Conservation (phyloP, 2,329 filamentous ascomycete species). For the Chaetomium olivaceum region DNA sequence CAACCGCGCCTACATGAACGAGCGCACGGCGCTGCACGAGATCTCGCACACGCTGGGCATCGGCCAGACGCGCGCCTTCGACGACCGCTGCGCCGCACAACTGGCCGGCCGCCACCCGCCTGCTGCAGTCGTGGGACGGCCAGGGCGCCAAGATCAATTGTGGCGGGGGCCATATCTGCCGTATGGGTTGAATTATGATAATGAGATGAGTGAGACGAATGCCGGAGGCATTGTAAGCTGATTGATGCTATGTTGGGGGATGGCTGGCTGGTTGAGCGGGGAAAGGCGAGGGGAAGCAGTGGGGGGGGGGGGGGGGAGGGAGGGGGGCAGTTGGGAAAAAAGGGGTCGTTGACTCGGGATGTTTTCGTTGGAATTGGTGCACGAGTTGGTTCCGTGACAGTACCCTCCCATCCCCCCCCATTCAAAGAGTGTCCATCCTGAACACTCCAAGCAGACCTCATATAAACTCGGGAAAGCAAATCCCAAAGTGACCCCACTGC, state of each 20-base stretch:
- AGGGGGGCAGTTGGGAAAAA: too few species aligned
- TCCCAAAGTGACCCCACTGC: too few species aligned
- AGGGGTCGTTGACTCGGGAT: too few species aligned
- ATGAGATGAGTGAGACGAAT: constrained; percentile 48
- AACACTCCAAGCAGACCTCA: too few species aligned
- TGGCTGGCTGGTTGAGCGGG: constrained; percentile 35
- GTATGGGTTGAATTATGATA: constrained; percentile 47
- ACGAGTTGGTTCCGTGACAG: not conserved
- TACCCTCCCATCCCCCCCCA: too few species aligned
- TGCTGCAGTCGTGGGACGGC: constrained; percentile 48
- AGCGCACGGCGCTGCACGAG: constrained; percentile 52
- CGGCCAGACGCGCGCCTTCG: constrained; percentile 46
- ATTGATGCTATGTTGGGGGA: constrained; percentile 49
- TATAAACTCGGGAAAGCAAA: too few species aligned
- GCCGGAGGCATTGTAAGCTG: constrained; percentile 45
- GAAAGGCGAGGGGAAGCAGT: too few species aligned
- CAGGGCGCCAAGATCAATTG: constrained; percentile 41
- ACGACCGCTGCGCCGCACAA: constrained; percentile 43
- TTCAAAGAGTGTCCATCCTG: too few species aligned
- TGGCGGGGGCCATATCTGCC: constrained; percentile 45
- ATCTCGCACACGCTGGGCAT: constrained; percentile 51
- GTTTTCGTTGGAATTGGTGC: not conserved
- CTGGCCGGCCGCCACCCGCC: constrained; percentile 44
- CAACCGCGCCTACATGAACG: constrained; percentile 49
- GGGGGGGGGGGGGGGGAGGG: too few species aligned